A percentile compares a stretch with the other conserved stretches of the same genome.
These are phyloP conservation scores for Pleurotus tuber-regium DNA, from an alignment of 768 basidiomycete genomes.

Conservation along the genomic window DNA sequence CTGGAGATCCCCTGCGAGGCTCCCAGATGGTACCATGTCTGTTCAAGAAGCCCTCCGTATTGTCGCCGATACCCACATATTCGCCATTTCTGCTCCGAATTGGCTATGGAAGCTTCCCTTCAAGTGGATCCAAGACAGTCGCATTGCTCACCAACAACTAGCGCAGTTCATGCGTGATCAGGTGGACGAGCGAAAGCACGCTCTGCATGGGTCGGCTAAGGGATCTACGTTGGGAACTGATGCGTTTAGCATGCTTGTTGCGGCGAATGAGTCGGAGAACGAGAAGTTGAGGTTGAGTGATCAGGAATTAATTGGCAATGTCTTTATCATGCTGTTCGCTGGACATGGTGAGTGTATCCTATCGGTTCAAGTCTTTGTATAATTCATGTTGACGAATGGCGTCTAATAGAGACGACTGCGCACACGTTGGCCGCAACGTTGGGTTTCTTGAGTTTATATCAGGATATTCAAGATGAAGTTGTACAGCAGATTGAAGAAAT, in stretches of 20 bases:
- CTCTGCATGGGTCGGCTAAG: conserved; percentile 16
- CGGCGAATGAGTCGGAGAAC: conserved; percentile 42
- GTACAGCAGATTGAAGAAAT: conserved; percentile 41
- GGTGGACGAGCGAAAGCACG: conserved; percentile 30
- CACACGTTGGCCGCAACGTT: conserved; percentile 46
- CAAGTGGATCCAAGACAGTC: conserved; percentile 26
- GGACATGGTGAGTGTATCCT: conserved; percentile 44
- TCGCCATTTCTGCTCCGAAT: conserved; percentile 28
- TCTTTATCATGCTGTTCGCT: conserved; percentile 52
- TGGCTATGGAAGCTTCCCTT: conserved; percentile 38
- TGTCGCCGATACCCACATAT: conserved; percentile 26
- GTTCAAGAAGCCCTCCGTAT: conserved; percentile 35
- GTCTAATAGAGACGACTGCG: conserved; percentile 45
- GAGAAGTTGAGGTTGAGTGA: conserved; percentile 38
- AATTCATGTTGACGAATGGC: background rate
- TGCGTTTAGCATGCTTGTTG: conserved; percentile 41
- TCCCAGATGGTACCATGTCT: conserved; percentile 35
- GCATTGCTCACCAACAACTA: conserved; percentile 29
- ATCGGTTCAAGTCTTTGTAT: background rate
- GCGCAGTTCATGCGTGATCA: conserved; percentile 37
- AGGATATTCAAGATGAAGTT: conserved; percentile 47
- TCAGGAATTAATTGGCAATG: conserved; percentile 47
- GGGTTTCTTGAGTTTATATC: conserved; percentile 41
- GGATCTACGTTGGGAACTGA: conserved; percentile 22
- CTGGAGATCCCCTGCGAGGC: conserved; percentile 36